Conservation (phyloP, 495 filamentous ascomycete genomes). For the Chaetomium cochliodes region DNA sequence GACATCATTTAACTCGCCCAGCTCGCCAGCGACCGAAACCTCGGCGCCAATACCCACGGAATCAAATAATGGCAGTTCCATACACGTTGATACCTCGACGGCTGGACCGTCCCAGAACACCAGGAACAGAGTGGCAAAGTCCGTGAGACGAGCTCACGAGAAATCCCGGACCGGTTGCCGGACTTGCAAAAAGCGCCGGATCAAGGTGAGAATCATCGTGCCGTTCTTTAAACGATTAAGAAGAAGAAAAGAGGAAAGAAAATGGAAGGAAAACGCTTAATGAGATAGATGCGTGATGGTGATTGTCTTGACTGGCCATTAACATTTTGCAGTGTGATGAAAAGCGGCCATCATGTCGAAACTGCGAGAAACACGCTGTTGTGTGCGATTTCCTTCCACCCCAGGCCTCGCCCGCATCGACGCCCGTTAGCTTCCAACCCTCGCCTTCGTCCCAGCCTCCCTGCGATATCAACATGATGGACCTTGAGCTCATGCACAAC, state of each 20-base stretch:
- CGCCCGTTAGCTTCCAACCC: background rate
- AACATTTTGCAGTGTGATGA: slow-evolving; percentile 1
- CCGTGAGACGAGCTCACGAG: background rate
- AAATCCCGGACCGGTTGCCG: slow-evolving; percentile 9
- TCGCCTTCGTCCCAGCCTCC: background rate
- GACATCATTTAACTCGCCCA: background rate
- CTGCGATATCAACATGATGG: slow-evolving; percentile 5
- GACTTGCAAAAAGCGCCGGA: slow-evolving; percentile 7
- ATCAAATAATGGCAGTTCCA: background rate
- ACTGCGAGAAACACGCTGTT: slow-evolving; percentile 8
- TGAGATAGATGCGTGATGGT: background rate
- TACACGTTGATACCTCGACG: background rate
- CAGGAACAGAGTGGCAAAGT: background rate
- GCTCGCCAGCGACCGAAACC: background rate
- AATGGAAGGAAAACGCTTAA: background rate
- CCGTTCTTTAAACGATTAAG: too few species aligned
- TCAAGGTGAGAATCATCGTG: background rate
- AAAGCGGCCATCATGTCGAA: slow-evolving; percentile 8
- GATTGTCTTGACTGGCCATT: background rate
- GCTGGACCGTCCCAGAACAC: background rate
- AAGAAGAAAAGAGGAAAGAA: background rate
- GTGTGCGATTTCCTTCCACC: slow-evolving; percentile 1
- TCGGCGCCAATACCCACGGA: background rate
- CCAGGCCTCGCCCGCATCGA: background rate
- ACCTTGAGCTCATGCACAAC: slow-evolving; percentile 15